Base-by-base conservation (phyloP, 2,329 filamentous ascomycete species). In the Lomentospora prolificans region DNA sequence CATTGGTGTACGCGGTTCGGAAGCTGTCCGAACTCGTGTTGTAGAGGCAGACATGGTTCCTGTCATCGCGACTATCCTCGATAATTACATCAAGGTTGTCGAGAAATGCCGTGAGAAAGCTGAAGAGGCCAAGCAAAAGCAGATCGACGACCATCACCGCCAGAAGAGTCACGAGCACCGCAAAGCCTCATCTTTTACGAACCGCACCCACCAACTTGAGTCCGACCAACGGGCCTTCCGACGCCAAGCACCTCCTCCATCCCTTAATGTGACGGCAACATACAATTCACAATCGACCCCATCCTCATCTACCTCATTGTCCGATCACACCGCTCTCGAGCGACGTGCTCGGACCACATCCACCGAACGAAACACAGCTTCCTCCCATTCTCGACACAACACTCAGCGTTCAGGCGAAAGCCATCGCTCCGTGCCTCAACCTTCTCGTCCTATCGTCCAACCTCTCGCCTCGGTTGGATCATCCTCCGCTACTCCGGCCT, bases 21-120 rank as follows among this genome's bases (percentile, higher is more conserved):
- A 99, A 74, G 85, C 83, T 62, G 94, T 99, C 58, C 84, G 94
- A 63, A 97, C 94, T 57, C 82, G 94, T 61, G 92, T 99, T 2
- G 94, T 99, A 54, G 94, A 99, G 73, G 94, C 94, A 60, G 94
- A 99, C 71, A 96, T 99, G 89, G 94, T 99, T 3, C 94, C 94
- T 2, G 94, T 99, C 64, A 96, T 99, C 64, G 94, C 94, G 56
- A 97, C 94, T 51, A 96, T 99, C 55, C 83, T 99, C 58, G 90
- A 96, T 73, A 97, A 97, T 72, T 99, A 99, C 72, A 92, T 96
- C 74, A 90, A 95, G 67, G 90, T 96, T 58, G 85, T 96, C 61
- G 92, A 97, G 64, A 92, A 90, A 70, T 89, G 88, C 67, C 86
- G 89, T 59, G 89, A 94, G 67, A 89, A 89, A 72, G 85, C 85